Conservation (phyloP, 495 filamentous ascomycete species). For the Melanomma pulvis-pyrius region DNA sequence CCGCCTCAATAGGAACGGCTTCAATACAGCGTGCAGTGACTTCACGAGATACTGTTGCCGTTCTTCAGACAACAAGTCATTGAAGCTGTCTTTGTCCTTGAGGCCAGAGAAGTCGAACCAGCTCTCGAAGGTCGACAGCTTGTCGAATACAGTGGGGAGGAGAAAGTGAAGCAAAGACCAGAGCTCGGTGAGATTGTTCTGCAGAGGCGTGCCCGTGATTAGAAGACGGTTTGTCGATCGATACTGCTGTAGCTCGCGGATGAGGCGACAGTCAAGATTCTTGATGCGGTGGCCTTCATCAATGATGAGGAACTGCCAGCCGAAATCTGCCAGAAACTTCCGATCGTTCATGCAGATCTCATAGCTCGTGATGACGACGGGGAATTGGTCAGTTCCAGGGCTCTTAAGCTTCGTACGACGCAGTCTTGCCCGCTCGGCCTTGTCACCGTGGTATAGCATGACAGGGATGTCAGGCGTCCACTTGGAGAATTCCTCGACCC, state of each 20-base stretch:
- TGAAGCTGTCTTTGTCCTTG: constrained; percentile 69
- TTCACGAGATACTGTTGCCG: constrained; percentile 81
- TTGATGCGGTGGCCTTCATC: constrained; percentile 98
- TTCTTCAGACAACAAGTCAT: constrained; percentile 73
- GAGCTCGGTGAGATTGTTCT: constrained; percentile 92
- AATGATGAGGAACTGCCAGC: constrained; percentile 97
- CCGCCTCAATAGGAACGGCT: constrained; percentile 84
- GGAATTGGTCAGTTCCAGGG: constrained; percentile 70
- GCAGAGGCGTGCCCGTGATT: constrained; percentile 91
- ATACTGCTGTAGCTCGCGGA: constrained; percentile 83
- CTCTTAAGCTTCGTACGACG: constrained; percentile 64
- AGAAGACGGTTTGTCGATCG: constrained; percentile 86
- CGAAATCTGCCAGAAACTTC: constrained; percentile 73
- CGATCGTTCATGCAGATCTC: constrained; percentile 94
- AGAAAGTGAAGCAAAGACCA: constrained; percentile 96
- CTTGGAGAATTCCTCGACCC: constrained; percentile 90
- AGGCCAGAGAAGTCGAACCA: constrained; percentile 97
- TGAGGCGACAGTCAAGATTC: constrained; percentile 91
- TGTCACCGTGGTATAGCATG: constrained; percentile 85
- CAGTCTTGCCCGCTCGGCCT: constrained; percentile 71
- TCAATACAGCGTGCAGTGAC: constrained; percentile 87
- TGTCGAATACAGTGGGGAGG: constrained; percentile 86
- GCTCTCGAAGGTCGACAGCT: constrained; percentile 83
- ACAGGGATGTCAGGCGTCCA: constrained; percentile 89
- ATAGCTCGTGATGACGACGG: constrained; percentile 89